Evolutionary conservation across 768 basidiomycete genomes (phyloP), one percentile per base, ranked within the genome.

Genomic region (Amanita jacksonii): DNA sequence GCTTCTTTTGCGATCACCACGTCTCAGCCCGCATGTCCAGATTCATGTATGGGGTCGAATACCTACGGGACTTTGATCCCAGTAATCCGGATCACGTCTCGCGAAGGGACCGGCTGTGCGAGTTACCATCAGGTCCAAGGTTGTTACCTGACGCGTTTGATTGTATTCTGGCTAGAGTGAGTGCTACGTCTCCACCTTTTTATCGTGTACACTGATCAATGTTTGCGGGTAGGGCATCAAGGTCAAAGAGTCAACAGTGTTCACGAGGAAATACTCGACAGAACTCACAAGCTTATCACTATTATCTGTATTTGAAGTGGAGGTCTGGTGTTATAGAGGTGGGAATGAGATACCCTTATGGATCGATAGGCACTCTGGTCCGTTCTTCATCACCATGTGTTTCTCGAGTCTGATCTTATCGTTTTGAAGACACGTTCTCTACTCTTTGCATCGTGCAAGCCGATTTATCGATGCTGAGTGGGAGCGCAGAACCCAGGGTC

Each of bases 251-350:
- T 85, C 81, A 16, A 86, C 76, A 0, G 83, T 86, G 10, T 86
- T 87, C 57, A 81, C 77, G 43, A 69, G 85, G 43, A 88, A 88
- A 55, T 86, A 88, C 59, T 84, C 80, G 54, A 87, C 85, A 0
- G 85, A 87, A 56, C 70, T 88, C 28, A 87, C 85, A 7, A 85
- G 74, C 49, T 57, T 88, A 23, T 76, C 78, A 3, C 80, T 84
- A 52, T 67, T 86, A 4, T 83, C 81, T 10, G 80, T 86, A 13
- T 87, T 88, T 51, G 85, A 87, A 56, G 84, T 87, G 20, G 84
- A 87, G 58, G 73, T 88, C 51, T 87, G 85, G 85, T 87, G 85
- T 56, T 88, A 75, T 60, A 68, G 85, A 54, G 84, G 85, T n/a
- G 80, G 80, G 35, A 75, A 81, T 50, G 65, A 61, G 5, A 65